Evolutionary conservation across 2,329 filamentous ascomycete species (phyloP), one percentile per base, ranked within the genome.

Genomic region (Daldinia sp.): DNA sequence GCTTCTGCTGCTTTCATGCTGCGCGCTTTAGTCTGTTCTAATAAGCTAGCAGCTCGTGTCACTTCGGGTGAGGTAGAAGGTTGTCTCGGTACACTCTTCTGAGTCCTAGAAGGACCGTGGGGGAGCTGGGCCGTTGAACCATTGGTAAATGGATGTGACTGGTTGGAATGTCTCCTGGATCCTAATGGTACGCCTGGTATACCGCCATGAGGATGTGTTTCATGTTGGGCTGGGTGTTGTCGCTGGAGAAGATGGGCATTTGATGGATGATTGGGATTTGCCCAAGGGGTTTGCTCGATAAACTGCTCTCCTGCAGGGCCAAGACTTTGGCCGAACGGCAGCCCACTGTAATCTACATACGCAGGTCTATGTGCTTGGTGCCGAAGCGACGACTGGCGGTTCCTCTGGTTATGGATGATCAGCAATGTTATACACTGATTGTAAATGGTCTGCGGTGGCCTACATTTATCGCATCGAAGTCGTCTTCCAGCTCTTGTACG

Each of bases 381-480:
- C 56, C 77, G 77, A 53, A 70, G 72, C 15, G 69, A 63, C 37
- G 63, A 71, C 32, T 71, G 71, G 57, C 73, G 72, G 34, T 73
- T 73, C 65, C 72, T 73, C 75, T 77, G 59, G 34, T 57, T 32
- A 30, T 35, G 49, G 13, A 10, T 17, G 21, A 37, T 67, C 57
- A 67, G 58, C 19, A 58, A 69, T 56, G 61, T 43, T 49, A 43
- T 27, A 39, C 35, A 15, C n/a, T 30, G 27, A 15, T n/a, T 52
- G 17, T 21, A 8, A 4, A 4, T 30, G 15, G 37, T 5, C 52
- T 43, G 34, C 13, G 4, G 54, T 25, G 19, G 85, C 89, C 82
- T 81, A 97, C 94, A 73, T 91, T 90, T 83, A 99, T 97, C 70
- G 90, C 90, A 75, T 91, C 89, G 67, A 98, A 82, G 78, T 99